Evolutionary conservation across 805 yeast species (phyloP), one percentile per base, ranked within the genome.

Genomic region (Candida taoyuanica): DNA sequence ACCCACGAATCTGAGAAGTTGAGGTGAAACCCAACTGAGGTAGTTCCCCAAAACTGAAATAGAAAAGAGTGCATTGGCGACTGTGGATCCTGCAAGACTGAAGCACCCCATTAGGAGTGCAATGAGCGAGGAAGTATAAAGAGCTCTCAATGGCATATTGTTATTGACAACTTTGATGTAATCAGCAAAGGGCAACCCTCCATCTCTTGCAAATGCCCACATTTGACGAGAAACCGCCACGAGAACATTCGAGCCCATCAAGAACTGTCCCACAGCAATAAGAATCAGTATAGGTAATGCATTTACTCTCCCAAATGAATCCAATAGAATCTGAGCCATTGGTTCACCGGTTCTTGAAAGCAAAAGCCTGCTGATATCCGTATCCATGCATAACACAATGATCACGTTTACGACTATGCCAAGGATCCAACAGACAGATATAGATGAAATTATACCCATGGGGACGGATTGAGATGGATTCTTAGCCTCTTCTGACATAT

Each of bases 191-290:
- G 89, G 89, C 40, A 82, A 67, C 23, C 86, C 86, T 43, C 78
- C 79, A 58, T 81, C 89, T 64, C 89, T 73, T 18, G 85, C 80
- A 60, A 79, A 79, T 3, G 86, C 85, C 77, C 82, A 81, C 39
- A 78, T 68, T 58, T 79, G 86, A 58, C 87, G 71, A 3, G 84
- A 76, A 6, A 73, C 68, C 16, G 85, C 84, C 24, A 77, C 67
- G 32, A 77, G 57, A 39, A 74, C 69, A 5, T 81, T 73, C 21
- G 75, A 67, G 12, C 83, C 82, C 85, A 80, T 81, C 37, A 79
- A 60, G 58, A 73, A 77, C 55, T 79, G 85, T 17, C 83, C 76
- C 44, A 69, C 54, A 8, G 78, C 71, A 54, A 78, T 71, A 35
- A 80, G 48, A 4, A 75, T 48, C 79, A 80, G 74, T 45, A 79